Evolutionary conservation across 305 asterid species (phyloP), one percentile per base, ranked within the genome.

Genomic region (Fraxinus albicans): DNA sequence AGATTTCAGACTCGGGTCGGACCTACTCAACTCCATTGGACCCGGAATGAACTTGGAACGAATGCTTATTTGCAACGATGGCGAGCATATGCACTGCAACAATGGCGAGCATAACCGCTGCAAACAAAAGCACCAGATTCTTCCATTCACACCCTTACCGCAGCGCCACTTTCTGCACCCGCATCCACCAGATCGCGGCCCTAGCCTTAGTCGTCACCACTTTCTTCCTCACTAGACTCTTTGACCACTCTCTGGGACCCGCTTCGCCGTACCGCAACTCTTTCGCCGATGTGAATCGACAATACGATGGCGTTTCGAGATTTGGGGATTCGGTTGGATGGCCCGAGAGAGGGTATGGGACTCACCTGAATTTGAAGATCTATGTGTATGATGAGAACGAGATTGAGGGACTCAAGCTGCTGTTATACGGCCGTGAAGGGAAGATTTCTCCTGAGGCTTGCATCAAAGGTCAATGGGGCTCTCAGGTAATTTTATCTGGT

Each of bases 391-490:
- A 93, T 21, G 95, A 91, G 86, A 85, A 87, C 75, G 99, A 96
- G 83, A 93, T 96, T 78, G 93, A 94, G 17, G 97, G 94, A 12
- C 86, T 96, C 81, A 91, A 92, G 83, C 90, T 86, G 82, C 90
- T 96, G 84, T 42, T 94, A 84, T 88, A 87, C 79, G 99, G 99
- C 76, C 95, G 97, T 21, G 96, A 93, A 6, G 97, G 92, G 69
- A 92, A 90, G 81, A 92, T 93, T 83, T 84, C 93, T 9, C 83
- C 95, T 72, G 93, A 89, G 55, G 90, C 94, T 79, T 96, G 99
- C 79, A 77, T 91, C 38, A 96, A 94, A 86, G 99, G 98, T 33
- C 99, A 96, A 84, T 96, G 98, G 99, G 98, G 97, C 65, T 91
- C 97, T 42, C 98, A 96, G 98, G 99, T 94, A 86, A 34, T 23